Evolutionary conservation across 2,329 filamentous ascomycete species (phyloP).

Genomic region (Exserohilum rostratum): DNA sequence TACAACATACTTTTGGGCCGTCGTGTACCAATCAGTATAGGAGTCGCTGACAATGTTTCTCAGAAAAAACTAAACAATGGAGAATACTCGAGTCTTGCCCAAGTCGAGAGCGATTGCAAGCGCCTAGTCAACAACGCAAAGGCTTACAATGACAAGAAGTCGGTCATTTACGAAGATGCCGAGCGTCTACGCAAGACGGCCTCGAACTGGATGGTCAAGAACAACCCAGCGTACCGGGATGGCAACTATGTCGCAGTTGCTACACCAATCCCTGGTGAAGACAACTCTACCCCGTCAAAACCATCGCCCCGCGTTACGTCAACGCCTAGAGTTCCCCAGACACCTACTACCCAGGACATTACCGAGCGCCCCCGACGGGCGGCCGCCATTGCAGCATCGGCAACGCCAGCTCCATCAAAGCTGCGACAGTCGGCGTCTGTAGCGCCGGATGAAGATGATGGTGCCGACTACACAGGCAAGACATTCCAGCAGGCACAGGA

Average conservation of each 20-base stretch:
- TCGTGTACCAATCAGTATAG: neutral
- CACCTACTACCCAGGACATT: constrained; percentile 32
- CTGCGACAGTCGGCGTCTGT: constrained; percentile 38
- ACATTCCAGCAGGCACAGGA: constrained; percentile 86
- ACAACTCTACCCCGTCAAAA: constrained; percentile 40
- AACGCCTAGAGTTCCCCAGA: constrained; percentile 32
- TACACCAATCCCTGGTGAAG: constrained; percentile 71
- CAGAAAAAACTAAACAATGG: constrained; percentile 69
- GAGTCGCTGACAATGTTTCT: neutral
- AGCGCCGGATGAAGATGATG: constrained; percentile 30
- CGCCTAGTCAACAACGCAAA: constrained; percentile 88
- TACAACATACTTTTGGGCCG: neutral
- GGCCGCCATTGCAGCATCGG: constrained; percentile 30
- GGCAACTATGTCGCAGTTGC: constrained; percentile 71
- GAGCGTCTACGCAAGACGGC: constrained; percentile 85
- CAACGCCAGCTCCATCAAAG: constrained; percentile 45
- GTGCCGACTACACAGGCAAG: constrained; percentile 58
- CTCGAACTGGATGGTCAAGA: constrained; percentile 85
- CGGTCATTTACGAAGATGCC: constrained; percentile 78
- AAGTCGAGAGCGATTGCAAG: constrained; percentile 84
- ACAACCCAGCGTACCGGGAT: constrained; percentile 80
- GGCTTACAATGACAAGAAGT: constrained; percentile 76
- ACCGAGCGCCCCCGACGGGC: constrained; percentile 43
- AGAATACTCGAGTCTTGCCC: constrained; percentile 72
- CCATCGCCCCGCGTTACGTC: constrained; percentile 36